Percentiles rank a stretch among this genome's conserved stretches.
These are phyloP conservation scores for Drechslerella coelobrocha DNA, from an alignment of 2,329 filamentous ascomycete genomes.

Conservation along the genomic window DNA sequence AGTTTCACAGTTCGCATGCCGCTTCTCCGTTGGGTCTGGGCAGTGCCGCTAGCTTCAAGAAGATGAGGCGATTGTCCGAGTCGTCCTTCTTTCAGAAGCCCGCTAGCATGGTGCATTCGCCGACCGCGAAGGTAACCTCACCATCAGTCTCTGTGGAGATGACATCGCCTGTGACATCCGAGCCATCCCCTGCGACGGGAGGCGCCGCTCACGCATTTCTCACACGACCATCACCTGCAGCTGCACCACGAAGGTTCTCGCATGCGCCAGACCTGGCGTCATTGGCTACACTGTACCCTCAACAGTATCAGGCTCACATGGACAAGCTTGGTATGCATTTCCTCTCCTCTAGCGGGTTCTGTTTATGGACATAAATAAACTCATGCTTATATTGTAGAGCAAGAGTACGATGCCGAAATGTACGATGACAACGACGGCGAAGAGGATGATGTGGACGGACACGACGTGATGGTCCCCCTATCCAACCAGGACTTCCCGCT, in stretches of 20 bases:
- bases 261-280: constrained; percentile 46
- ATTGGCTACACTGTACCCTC: constrained; percentile 42
- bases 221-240: constrained; percentile 35
- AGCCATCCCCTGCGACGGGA: constrained; percentile 36
- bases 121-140: constrained; percentile 31
- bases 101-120: constrained; percentile 30
- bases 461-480: constrained; percentile 30
- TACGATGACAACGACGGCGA: constrained; percentile 45
- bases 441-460: constrained; percentile 37
- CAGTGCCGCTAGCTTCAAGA: constrained; percentile 25
- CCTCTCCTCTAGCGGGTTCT: background rate
- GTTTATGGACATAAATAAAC: background rate
- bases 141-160: constrained; percentile 42
- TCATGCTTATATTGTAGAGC: constrained; percentile 8
- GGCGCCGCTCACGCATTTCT: constrained; percentile 42
- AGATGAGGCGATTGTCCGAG: constrained; percentile 46
- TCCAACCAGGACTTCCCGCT: constrained; percentile 26
- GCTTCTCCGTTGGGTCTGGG: constrained; percentile 19
- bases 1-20: constrained; percentile 42
- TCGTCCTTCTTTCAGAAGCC: constrained; percentile 49
- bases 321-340: constrained; percentile 44
- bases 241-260: constrained; percentile 35
- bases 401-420: constrained; percentile 49
- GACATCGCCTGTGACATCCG: constrained; percentile 45
- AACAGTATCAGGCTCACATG: constrained; percentile 49